These are phyloP conservation scores for Podospora pseudocomata DNA, from an alignment of 495 filamentous ascomycete genomes.

Conservation along the genomic window DNA sequence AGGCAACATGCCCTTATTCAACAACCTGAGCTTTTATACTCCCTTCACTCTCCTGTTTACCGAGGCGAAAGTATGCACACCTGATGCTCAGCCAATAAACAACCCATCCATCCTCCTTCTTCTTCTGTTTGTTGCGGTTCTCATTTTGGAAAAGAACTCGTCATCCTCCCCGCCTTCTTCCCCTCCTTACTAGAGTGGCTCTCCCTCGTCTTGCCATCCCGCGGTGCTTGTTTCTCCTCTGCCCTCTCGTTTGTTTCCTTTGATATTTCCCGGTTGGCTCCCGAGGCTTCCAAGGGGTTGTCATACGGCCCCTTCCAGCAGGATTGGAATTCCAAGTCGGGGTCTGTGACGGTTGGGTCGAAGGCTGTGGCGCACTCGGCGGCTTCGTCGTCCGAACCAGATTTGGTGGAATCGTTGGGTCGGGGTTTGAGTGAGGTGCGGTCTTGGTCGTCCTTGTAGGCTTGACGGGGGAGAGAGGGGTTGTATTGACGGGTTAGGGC, in stretches of 20 bases:
- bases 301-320: constrained; percentile 27
- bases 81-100: too few species aligned
- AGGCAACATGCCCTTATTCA: too few species aligned
- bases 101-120: not conserved
- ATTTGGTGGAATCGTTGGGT: constrained; percentile 35
- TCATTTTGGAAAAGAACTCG: not conserved
- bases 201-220: constrained; percentile 21
- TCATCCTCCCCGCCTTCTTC: not conserved
- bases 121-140: not conserved
- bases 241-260: constrained; percentile 17
- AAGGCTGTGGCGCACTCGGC: constrained; percentile 25
- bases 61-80: not conserved
- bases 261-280: constrained; percentile 36
- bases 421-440: constrained; percentile 42
- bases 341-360: constrained; percentile 39
- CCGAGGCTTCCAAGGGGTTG: constrained; percentile 39
- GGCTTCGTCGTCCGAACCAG: constrained; percentile 38
- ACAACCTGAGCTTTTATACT: too few species aligned
- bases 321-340: constrained; percentile 32
- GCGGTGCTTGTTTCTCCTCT: constrained; percentile 18
- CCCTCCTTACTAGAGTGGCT: constrained; percentile 28
- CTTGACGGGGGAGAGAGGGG: constrained; percentile 14
- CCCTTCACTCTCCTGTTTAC: too few species aligned
- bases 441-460: constrained; percentile 43
- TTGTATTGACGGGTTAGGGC: constrained; percentile 17